A percentile compares a stretch with the other conserved stretches of the same genome.
phyloP scores from a whole-genome alignment of 345 rosid genomes.

The Balakata baccata region DNA sequence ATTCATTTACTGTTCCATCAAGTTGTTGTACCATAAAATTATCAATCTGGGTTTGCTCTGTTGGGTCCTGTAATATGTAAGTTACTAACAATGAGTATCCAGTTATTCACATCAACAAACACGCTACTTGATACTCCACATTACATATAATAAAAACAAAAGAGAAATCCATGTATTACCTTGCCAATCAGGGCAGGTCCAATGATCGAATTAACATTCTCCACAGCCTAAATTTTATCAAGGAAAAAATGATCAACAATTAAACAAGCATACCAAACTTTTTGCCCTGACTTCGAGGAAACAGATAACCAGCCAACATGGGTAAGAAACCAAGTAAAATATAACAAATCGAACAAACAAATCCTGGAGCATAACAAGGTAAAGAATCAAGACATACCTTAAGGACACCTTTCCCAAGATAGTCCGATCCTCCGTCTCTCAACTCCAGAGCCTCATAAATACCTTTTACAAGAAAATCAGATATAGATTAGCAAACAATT shows the following conservation, averaged over 20 bases:
- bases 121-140: background rate
- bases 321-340: background rate
- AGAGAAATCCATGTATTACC: conserved; percentile 31
- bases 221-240: conserved; percentile 57
- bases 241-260: background rate
- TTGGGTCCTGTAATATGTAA: conserved; percentile 58
- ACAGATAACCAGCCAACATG: background rate
- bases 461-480: conserved; percentile 36
- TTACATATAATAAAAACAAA: background rate
- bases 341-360: background rate
- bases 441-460: conserved; percentile 89
- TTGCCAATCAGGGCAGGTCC: conserved; percentile 90
- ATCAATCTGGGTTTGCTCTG: conserved; percentile 77
- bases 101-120: background rate
- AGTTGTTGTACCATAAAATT: conserved; percentile 88
- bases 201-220: conserved; percentile 67
- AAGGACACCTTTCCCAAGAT: conserved; percentile 91
- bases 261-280: background rate
- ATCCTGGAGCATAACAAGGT: background rate
- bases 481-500: background rate
- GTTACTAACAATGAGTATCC: background rate
- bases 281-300: background rate
- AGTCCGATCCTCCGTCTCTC: conserved; percentile 96
- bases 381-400: conserved; percentile 43
- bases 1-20: conserved; percentile 94